phyloP scores from a whole-genome alignment of 805 yeast genomes.

The Starmerella apis region DNA sequence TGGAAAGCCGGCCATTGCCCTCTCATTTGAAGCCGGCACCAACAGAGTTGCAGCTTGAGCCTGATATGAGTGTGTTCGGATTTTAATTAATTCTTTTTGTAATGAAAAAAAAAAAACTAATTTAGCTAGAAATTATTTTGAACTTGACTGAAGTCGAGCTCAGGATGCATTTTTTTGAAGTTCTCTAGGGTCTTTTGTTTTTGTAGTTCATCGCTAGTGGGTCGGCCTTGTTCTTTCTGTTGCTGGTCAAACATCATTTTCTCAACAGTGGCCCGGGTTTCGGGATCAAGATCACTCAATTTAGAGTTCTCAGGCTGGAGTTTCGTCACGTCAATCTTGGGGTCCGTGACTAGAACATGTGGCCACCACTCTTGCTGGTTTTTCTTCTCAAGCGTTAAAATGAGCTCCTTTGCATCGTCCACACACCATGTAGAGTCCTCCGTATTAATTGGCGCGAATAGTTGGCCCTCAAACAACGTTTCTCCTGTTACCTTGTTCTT shows the following conservation, averaged over 20 bases:
- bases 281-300: slow-evolving; percentile 36
- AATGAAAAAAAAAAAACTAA: neutral
- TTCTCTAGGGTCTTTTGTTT: slow-evolving; percentile 31
- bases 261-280: slow-evolving; percentile 38
- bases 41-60: slow-evolving; percentile 50
- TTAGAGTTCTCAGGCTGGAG: slow-evolving; percentile 36
- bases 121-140: slow-evolving; percentile 13
- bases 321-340: slow-evolving; percentile 35
- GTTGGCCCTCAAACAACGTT: slow-evolving; percentile 30
- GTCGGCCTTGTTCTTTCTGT: slow-evolving; percentile 35
- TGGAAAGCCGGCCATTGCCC: slow-evolving; percentile 38
- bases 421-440: slow-evolving; percentile 38
- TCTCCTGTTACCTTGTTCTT: slow-evolving; percentile 22
- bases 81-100: slow-evolving; percentile 39
- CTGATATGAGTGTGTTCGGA: slow-evolving; percentile 65
- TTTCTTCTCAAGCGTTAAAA: slow-evolving; percentile 33
- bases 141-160: slow-evolving; percentile 35
- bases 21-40: slow-evolving; percentile 36
- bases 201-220: slow-evolving; percentile 33
- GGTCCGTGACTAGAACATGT: slow-evolving; percentile 35
- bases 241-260: slow-evolving; percentile 41
- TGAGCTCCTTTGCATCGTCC: slow-evolving; percentile 33
- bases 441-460: slow-evolving; percentile 30
- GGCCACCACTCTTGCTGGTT: slow-evolving; percentile 41
- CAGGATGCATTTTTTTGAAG: slow-evolving; percentile 39